phyloP scores from a whole-genome alignment of 73 alveolate species.

The Vitrella brassicaformis region DNA sequence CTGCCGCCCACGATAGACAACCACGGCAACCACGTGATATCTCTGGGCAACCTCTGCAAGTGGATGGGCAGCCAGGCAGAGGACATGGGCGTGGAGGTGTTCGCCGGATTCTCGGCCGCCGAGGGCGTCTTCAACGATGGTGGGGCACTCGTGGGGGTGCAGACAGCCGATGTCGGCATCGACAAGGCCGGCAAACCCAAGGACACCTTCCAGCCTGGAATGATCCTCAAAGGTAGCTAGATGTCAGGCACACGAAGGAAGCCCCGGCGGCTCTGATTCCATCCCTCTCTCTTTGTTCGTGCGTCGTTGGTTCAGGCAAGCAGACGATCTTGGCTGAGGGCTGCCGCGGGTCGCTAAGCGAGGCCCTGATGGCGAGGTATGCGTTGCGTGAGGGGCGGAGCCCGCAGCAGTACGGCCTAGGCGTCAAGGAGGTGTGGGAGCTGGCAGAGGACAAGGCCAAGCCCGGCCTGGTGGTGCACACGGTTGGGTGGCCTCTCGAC shows the following conservation, averaged over 20 bases:
- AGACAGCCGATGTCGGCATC: conserved; percentile 27
- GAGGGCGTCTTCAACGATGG: conserved; percentile 34
- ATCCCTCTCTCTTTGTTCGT: too few relatives aligned
- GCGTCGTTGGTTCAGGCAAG: too few relatives aligned
- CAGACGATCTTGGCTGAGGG: conserved; percentile 88
- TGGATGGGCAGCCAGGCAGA: conserved; percentile 89
- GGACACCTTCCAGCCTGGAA: conserved; percentile 48
- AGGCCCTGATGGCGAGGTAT: conserved; percentile 11
- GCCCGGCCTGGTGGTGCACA: conserved; percentile 75
- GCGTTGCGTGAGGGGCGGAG: conserved; percentile 38
- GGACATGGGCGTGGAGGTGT: conserved; percentile 76
- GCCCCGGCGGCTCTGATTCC: too few relatives aligned
- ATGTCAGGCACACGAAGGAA: too few relatives aligned
- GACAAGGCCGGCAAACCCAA: conserved; percentile 27
- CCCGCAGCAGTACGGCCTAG: conserved; percentile 71
- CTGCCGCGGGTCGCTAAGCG: conserved; percentile 73
- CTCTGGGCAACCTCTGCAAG: conserved; percentile 71
- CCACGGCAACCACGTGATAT: conserved; percentile 70
- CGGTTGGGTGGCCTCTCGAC: conserved; percentile 86
- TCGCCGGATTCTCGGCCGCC: conserved; percentile 54
- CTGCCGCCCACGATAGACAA: conserved; percentile 51
- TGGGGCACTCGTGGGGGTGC: conserved; percentile 45
- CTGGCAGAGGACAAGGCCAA: conserved; percentile 39
- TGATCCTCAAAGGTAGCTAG: background rate
- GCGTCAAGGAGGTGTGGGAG: conserved; percentile 83